Evolutionary conservation across 768 basidiomycete genomes (phyloP).

Genomic region (Trametes cinnabarina): DNA sequence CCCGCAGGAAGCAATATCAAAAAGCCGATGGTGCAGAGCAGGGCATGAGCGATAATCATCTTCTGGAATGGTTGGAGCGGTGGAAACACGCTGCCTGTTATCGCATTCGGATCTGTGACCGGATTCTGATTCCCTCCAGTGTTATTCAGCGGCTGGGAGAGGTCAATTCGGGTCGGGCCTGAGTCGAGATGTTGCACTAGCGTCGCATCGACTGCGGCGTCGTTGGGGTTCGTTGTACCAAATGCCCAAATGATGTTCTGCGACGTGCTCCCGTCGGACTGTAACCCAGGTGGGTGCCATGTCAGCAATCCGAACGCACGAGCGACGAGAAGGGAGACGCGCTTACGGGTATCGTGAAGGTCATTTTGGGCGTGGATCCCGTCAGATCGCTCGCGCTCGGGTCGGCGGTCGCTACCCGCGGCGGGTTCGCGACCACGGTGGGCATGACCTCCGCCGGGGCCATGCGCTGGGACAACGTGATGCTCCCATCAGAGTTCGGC

Average conservation of each 20-base stretch:
- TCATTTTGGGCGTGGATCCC: conserved; percentile 44
- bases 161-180: conserved; percentile 44
- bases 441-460: conserved; percentile 56
- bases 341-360: conserved; percentile 51
- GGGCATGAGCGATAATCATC: conserved; percentile 51
- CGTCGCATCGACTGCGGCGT: conserved; percentile 42
- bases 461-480: conserved; percentile 65
- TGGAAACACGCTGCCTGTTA: not conserved
- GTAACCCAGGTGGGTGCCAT: conserved; percentile 1
- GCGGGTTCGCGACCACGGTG: conserved; percentile 49
- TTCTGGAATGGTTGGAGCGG: conserved; percentile 48
- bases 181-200: conserved; percentile 48
- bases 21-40: conserved; percentile 52
- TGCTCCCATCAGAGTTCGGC: conserved; percentile 57
- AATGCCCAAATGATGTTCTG: conserved; percentile 61
- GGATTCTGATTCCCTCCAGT: conserved; percentile 13
- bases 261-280: conserved; percentile 43
- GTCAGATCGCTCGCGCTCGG: conserved; percentile 33
- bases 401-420: conserved; percentile 46
- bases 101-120: conserved; percentile 5
- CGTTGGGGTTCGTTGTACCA: conserved; percentile 47
- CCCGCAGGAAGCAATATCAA: conserved; percentile 58
- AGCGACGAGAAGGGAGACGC: not conserved
- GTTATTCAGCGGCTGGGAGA: conserved; percentile 39
- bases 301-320: not conserved